phyloP scores from a whole-genome alignment of 768 basidiomycete genomes.

The Trichaptum fuscoviolaceum region DNA sequence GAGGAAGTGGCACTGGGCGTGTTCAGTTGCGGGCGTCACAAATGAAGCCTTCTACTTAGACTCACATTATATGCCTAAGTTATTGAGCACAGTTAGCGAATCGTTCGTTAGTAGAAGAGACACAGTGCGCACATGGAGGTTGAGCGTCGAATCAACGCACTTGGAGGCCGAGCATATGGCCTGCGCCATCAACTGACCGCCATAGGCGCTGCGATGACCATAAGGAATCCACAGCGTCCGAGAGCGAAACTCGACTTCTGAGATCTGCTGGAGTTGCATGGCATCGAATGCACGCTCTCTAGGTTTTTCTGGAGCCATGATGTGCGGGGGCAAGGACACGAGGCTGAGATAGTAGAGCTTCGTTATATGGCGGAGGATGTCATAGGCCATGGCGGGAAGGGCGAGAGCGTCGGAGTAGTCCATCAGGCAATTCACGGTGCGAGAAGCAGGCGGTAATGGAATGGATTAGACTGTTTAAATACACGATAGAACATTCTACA shows the following conservation, averaged over 20 bases:
- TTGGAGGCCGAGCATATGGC: slow-evolving; percentile 78
- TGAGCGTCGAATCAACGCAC: slow-evolving; percentile 58
- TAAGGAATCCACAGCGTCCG: slow-evolving; percentile 63
- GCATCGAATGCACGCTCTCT: slow-evolving; percentile 39
- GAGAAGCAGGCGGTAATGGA: not conserved
- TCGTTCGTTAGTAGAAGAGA: not conserved
- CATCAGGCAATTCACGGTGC: not conserved
- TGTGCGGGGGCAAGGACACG: not conserved
- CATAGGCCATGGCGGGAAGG: not conserved
- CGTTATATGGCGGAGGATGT: not conserved
- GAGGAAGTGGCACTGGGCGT: slow-evolving; percentile 71
- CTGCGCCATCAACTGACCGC: slow-evolving; percentile 87
- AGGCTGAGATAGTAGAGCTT: not conserved
- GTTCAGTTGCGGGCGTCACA: not conserved
- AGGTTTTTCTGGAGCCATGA: not conserved
- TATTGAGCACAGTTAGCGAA: slow-evolving; percentile 2
- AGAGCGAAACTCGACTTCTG: slow-evolving; percentile 75
- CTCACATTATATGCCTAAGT: slow-evolving; percentile 66
- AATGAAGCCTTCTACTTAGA: slow-evolving; percentile 8
- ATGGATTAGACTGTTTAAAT: not conserved
- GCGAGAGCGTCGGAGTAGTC: slow-evolving; percentile 1
- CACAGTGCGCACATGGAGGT: slow-evolving; percentile 57
- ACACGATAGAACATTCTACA: no score
- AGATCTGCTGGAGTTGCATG: slow-evolving; percentile 74
- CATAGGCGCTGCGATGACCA: slow-evolving; percentile 72